Base-by-base conservation (phyloP, 495 filamentous ascomycete species). In the Cercophora scortea region DNA sequence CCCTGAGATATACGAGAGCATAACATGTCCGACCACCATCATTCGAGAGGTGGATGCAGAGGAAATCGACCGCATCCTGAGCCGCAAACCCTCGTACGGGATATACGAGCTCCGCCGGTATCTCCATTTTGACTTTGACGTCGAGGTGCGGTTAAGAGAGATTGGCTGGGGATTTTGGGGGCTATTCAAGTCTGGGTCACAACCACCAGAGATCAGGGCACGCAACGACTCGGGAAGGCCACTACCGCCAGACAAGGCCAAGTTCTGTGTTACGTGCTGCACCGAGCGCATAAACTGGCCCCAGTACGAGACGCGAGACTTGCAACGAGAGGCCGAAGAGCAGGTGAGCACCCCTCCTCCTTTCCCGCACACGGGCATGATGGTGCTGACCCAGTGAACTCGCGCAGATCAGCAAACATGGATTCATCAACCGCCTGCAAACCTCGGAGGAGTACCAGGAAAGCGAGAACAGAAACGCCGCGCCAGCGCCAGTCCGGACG, bases 1-100 rank as follows among this genome's bases (percentile, higher is more conserved):
- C 17, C 59, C 59, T 17, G 59, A 61, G 53, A 61, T 61, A 46
- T 61, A 61, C 55, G 49, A 56, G 18, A 58, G 35, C 39, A 51
- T 58, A 32, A 58, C 50, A 52, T 53, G 49, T 38, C 59, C 59
- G n/a, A 32, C 56, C 9, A 61, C 55, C 42, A 34, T 61, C 13
- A 58, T 48, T 13, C 52, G 59, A 4, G 55, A 58, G 33, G 55
- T 61, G 16, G 50, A 56, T 44, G 52, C 52, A 1, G 59, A 41
- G 9, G 25, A 42, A 13, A 56, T 61, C 19, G 59, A 61, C 33
- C 12, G 33, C 39, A 50, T 61, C 32, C 42, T 58, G 35, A 41
- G 17, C 17, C 45, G 34, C 3, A 42, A 33, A 12, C 42, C 47
- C 6, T 33, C 42, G 32, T 53, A 34, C 36, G 50, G 49, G 2